Evolutionary conservation across 768 basidiomycete genomes (phyloP), one percentile per base, ranked within the genome.

Genomic region (Suillus spraguei): DNA sequence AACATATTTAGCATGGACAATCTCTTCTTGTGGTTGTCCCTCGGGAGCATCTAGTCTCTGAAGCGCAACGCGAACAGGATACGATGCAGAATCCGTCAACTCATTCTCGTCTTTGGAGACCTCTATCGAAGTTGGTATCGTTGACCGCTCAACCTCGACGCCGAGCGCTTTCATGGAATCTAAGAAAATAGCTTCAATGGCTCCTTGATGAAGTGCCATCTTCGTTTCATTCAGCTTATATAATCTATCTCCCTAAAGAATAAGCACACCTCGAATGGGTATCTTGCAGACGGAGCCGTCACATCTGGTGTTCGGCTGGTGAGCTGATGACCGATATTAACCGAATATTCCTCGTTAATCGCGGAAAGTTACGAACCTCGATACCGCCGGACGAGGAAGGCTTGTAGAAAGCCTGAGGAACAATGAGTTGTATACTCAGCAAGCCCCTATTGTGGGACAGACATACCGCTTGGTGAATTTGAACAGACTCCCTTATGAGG

Each of bases 1-100:
- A 2, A 93, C 87, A 69, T 86, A 94, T 73, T 88, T 91, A 0
- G 91, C 89, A 62, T 79, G 77, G 2, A 92, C 86, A 9, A 83
- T 75, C 70, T 92, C 90, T 11, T 78, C 79, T 6, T 76, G 72
- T 13, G 73, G 62, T 24, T 77, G 69, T 24, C 72, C 78, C 16
- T 80, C 78, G 17, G 67, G 65, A 36, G 39, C 68, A 7, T 69
- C 71, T 10, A 70, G 46, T 44, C 47, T 59, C 49, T 68, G 58
- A 22, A 74, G 59, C 11, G 64, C 70, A 50, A 68, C 73, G 55
- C 68, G 70, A 42, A 75, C 64, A 2, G 70, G 67, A 50, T 72
- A 62, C 17, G 74, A 66, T 13, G 63, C 59, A 39, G 70, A 65
- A 38, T 75, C 64, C 1, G 61, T 54, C 16, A 74, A 65, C 46